Evolutionary conservation across 1,284 basidiomycete species (phyloP), one percentile per base, ranked within the genome.

Genomic region (Tilletia indica): DNA sequence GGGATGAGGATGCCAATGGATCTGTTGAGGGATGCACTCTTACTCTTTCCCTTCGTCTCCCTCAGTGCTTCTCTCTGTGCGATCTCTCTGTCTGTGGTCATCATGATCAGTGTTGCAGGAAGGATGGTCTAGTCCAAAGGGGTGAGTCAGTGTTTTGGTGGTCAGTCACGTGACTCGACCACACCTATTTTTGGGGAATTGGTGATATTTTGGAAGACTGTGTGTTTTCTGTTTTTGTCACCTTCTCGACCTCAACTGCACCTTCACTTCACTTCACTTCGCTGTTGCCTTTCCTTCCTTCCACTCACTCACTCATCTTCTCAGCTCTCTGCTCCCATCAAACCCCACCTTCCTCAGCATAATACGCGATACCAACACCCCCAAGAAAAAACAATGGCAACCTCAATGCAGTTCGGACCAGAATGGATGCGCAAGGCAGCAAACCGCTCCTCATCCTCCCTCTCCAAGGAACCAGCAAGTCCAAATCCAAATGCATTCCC

Each of bases 401-500:
- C 80, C 69, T 80, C 79, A 36, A 77, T 82, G 76, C 79, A 82
- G 70, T 82, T 82, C 64, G 80, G 80, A 63, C 80, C 80, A 58
- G 80, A 82, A 70, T 82, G 80, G 80, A 82, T 82, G 80, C 78
- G 80, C 66, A 82, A 80, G 73, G 80, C 72, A 12, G 76, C 80
- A 16, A 64, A 36, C 61, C 61, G 47, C 8, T 48, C 66, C 45
- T 47, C 47, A 45, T 67, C 66, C 45, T 48, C 66, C 11, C n/a
- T 67, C 36, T 19, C 61, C 36, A 64, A 64, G 61, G 61, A 64
- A n/a, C 61, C 61, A 16, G 61, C 61, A 64, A 39, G 36, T 16
- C 61, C 61, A 64, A 64, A 42, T 64, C 61, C 61, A 38, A 64
- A 64, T 34, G 31, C 61, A 19, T 64, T 64, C 36, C 61, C 61